Evolutionary conservation across 2,329 filamentous ascomycete genomes (phyloP).

Genomic region (Fusarium falciforme): DNA sequence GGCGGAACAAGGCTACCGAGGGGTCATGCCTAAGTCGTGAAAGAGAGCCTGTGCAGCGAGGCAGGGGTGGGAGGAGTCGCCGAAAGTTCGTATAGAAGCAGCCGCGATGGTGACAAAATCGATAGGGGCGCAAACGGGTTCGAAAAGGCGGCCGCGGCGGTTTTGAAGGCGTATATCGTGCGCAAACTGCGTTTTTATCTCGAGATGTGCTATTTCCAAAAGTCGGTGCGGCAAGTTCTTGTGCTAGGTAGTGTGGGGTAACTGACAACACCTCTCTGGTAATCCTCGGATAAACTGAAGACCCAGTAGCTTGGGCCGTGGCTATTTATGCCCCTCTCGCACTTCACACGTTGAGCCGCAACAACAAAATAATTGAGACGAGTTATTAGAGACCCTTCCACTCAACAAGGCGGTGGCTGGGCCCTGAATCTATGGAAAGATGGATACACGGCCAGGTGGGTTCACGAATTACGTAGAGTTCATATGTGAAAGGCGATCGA

Average conservation of each 20-base stretch:
- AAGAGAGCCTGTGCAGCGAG: constrained; percentile 24
- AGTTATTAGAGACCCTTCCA: neutral
- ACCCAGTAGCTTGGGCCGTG: constrained; percentile 23
- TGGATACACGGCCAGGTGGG: neutral
- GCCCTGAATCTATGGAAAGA: neutral
- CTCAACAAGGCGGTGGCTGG: neutral
- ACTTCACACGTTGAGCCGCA: constrained; percentile 28
- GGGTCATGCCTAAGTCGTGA: constrained; percentile 52
- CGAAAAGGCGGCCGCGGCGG: constrained; percentile 23
- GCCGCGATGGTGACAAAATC: neutral
- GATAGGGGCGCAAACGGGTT: constrained; percentile 4
- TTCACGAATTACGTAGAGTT: neutral
- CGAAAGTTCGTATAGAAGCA: constrained; percentile 15
- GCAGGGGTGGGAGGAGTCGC: constrained; percentile 19
- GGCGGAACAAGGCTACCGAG: constrained; percentile 54
- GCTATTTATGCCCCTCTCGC: constrained; percentile 22
- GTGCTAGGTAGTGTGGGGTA: constrained; percentile 51
- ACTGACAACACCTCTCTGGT: too few relatives aligned
- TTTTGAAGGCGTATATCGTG: constrained; percentile 35
- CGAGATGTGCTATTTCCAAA: constrained; percentile 50
- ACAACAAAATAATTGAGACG: neutral
- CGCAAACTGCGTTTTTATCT: constrained; percentile 52
- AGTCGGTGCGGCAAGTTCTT: constrained; percentile 52
- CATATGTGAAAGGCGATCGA: neutral
- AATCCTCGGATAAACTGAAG: neutral